These are phyloP conservation scores for Pittosporum tobira DNA, from an alignment of 129 eudicot species.

Conservation along the genomic window DNA sequence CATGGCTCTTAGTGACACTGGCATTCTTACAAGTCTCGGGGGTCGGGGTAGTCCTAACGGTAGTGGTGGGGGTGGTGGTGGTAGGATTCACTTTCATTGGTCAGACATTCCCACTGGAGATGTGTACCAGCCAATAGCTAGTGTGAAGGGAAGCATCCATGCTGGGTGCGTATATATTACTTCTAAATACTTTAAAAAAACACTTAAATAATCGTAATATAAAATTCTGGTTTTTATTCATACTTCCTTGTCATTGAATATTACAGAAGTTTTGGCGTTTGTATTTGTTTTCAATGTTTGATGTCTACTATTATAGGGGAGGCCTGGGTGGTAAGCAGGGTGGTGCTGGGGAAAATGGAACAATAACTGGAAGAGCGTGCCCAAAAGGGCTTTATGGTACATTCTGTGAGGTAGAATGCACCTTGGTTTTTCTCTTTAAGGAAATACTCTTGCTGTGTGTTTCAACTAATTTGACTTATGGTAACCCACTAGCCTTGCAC, in stretches of 20 bases:
- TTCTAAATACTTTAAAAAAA: neutral
- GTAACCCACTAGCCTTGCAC: too few relatives aligned
- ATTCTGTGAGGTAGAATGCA: slow-evolving; percentile 55
- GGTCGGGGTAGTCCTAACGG: slow-evolving; percentile 68
- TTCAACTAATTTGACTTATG: too few relatives aligned
- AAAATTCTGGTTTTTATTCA: too few relatives aligned
- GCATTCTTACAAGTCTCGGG: slow-evolving; percentile 66
- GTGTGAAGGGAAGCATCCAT: slow-evolving; percentile 61
- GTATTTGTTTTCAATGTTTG: neutral
- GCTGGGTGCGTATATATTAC: slow-evolving; percentile 48
- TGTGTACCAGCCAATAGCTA: slow-evolving; percentile 79
- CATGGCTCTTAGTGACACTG: slow-evolving; percentile 46
- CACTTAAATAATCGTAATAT: too few relatives aligned
- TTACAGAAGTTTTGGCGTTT: neutral
- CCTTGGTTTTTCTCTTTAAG: slow-evolving; percentile 9
- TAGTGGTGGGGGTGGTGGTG: slow-evolving; percentile 97
- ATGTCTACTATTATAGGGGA: slow-evolving; percentile 36
- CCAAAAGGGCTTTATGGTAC: slow-evolving; percentile 85
- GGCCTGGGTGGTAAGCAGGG: slow-evolving; percentile 49
- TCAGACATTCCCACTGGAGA: slow-evolving; percentile 89
- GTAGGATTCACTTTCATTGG: slow-evolving; percentile 98
- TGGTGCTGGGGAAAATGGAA: slow-evolving; percentile 57
- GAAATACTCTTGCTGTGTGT: neutral
- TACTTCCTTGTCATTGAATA: neutral
- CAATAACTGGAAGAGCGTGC: slow-evolving; percentile 67